phyloP scores from a whole-genome alignment of 768 basidiomycete species.

The Naematelia aurantialba region DNA sequence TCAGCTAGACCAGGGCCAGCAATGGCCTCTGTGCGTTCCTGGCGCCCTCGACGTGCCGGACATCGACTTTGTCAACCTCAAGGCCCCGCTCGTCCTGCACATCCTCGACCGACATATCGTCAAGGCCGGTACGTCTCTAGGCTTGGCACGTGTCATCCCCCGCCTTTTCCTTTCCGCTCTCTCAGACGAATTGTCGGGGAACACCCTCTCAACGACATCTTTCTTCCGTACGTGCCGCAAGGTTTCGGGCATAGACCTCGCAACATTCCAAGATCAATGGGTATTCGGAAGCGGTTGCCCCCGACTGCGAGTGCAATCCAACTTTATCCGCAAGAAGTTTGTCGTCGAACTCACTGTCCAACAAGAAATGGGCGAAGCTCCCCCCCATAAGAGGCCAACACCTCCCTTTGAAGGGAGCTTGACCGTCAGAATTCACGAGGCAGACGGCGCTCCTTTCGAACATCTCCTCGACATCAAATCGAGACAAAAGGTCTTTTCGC shows the following conservation, averaged over 20 bases:
- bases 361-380: constrained; percentile 64
- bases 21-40: constrained; percentile 92
- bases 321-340: constrained; percentile 97
- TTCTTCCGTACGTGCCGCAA: constrained; percentile 91
- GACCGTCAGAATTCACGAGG: constrained; percentile 98
- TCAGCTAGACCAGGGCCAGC: constrained; percentile 76
- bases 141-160: constrained; percentile 87
- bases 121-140: constrained; percentile 91
- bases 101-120: constrained; percentile 90
- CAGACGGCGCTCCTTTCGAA: constrained; percentile 97
- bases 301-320: constrained; percentile 78
- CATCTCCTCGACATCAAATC: constrained; percentile 89
- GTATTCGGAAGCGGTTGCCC: constrained; percentile 97
- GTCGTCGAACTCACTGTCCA: constrained; percentile 92
- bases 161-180: constrained; percentile 92
- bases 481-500: constrained; percentile 87
- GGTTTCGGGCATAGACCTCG: constrained; percentile 69
- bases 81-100: constrained; percentile 91
- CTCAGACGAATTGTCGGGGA: constrained; percentile 77
- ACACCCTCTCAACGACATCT: constrained; percentile 78
- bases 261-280: constrained; percentile 97
- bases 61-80: constrained; percentile 87
- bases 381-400: constrained; percentile 60
- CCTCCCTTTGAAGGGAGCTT: constrained; percentile 95
- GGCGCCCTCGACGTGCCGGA: constrained; percentile 81